These are phyloP conservation scores for Colletotrichum simmondsii DNA, from an alignment of 2,329 filamentous ascomycete species.

Conservation along the genomic window DNA sequence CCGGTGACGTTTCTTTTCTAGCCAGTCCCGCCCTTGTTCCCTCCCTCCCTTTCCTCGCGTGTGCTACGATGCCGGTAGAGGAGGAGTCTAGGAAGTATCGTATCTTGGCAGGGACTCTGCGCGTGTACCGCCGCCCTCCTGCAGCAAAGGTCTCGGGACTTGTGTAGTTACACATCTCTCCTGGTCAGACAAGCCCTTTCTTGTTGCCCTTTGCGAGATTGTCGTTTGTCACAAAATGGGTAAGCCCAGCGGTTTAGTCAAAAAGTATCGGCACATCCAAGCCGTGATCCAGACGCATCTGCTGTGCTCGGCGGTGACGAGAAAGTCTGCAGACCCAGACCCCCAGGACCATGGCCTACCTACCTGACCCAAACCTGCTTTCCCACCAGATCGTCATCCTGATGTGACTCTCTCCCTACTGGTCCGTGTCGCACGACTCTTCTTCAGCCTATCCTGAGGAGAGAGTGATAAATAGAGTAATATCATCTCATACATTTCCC, in stretches of 20 bases:
- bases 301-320: slow-evolving; percentile 30
- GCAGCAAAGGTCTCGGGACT: slow-evolving; percentile 7
- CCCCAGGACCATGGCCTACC: too few species aligned
- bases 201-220: too few species aligned
- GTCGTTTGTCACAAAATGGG: neutral
- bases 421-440: neutral
- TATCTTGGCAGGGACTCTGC: slow-evolving; percentile 29
- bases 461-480: slow-evolving; percentile 31
- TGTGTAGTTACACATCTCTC: neutral
- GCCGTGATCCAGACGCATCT: slow-evolving; percentile 1
- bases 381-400: neutral
- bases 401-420: slow-evolving; percentile 13
- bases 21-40: slow-evolving; percentile 8
- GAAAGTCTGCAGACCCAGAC: slow-evolving; percentile 8
- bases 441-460: slow-evolving; percentile 3
- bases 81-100: slow-evolving; percentile 2
- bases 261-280: slow-evolving; percentile 3
- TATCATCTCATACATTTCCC: neutral
- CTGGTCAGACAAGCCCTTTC: neutral
- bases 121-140: neutral
- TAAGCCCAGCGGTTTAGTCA: slow-evolving; percentile 1
- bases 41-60: neutral
- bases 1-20: slow-evolving; percentile 25
- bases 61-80: neutral
- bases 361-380: slow-evolving; percentile 35